These are phyloP conservation scores for Thalassiosira ordinaria DNA, from an alignment of 352 stramenopile genomes.

Conservation along the genomic window DNA sequence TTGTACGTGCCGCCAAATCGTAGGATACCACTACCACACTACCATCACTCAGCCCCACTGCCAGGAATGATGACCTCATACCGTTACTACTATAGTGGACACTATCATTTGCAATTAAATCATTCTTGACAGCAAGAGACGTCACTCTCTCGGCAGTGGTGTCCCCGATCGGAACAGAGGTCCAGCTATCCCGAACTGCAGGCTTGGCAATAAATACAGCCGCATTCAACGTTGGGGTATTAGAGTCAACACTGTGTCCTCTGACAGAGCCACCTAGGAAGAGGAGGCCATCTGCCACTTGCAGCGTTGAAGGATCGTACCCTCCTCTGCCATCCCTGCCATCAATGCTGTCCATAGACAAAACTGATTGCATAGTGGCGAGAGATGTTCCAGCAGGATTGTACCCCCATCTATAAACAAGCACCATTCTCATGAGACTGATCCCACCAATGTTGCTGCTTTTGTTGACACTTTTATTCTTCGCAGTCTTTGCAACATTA, in stretches of 20 bases:
- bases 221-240: slow-evolving; percentile 32
- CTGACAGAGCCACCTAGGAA: slow-evolving; percentile 73
- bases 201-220: slow-evolving; percentile 81
- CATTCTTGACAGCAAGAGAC: slow-evolving; percentile 38
- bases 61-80: slow-evolving; percentile 61
- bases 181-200: slow-evolving; percentile 70
- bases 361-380: slow-evolving; percentile 67
- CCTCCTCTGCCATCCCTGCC: slow-evolving; percentile 21
- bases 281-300: slow-evolving; percentile 74
- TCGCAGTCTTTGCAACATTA: not conserved
- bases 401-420: slow-evolving; percentile 85
- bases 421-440: slow-evolving; percentile 58
- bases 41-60: slow-evolving; percentile 73
- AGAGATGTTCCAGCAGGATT: slow-evolving; percentile 35
- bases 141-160: slow-evolving; percentile 57
- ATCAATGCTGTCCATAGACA: slow-evolving; percentile 47
- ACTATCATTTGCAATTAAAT: too few relatives aligned
- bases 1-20: slow-evolving; percentile 61
- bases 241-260: slow-evolving; percentile 26
- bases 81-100: too few relatives aligned
- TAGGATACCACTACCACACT: slow-evolving; percentile 73
- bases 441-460: slow-evolving; percentile 20
- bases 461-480: not conserved
- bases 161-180: slow-evolving; percentile 57
- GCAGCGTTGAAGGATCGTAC: slow-evolving; percentile 71